A percentile compares a stretch with the other conserved stretches of the same genome.
phyloP scores from a whole-genome alignment of 2,329 filamentous ascomycete species.

The Aspergillus viridinutans region DNA sequence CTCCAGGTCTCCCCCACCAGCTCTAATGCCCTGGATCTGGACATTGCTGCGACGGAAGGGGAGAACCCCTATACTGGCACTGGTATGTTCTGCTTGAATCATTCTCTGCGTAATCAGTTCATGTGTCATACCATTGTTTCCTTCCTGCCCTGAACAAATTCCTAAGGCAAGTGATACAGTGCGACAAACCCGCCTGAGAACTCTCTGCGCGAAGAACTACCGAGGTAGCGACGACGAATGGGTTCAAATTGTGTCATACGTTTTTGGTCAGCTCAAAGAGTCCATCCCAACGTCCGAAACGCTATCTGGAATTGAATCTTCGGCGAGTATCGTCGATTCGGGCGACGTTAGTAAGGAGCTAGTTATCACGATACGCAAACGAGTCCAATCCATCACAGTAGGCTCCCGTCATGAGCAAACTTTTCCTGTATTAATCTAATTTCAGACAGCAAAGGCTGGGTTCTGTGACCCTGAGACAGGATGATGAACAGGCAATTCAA shows the following conservation, averaged over 20 bases:
- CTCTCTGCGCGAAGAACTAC: slow-evolving; percentile 41
- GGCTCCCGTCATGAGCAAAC: slow-evolving; percentile 14
- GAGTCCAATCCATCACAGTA: slow-evolving; percentile 48
- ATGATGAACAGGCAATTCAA: slow-evolving; percentile 53
- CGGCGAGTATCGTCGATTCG: slow-evolving; percentile 22
- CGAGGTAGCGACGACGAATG: slow-evolving; percentile 43
- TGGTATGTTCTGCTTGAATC: slow-evolving; percentile 29
- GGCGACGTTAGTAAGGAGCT: slow-evolving; percentile 32
- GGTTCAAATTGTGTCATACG: slow-evolving; percentile 31
- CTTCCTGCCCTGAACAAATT: not conserved
- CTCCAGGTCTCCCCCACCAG: slow-evolving; percentile 44
- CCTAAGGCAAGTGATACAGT: slow-evolving; percentile 28
- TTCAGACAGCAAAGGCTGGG: slow-evolving; percentile 49
- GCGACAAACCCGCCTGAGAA: slow-evolving; percentile 31
- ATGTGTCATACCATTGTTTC: not conserved
- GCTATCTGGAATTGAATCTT: slow-evolving; percentile 28
- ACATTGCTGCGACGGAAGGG: slow-evolving; percentile 56
- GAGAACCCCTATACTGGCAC: slow-evolving; percentile 50
- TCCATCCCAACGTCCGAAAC: slow-evolving; percentile 13
- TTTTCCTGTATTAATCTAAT: slow-evolving; percentile 12
- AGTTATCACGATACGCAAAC: slow-evolving; percentile 39
- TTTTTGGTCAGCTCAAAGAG: slow-evolving; percentile 28
- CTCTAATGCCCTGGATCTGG: slow-evolving; percentile 47
- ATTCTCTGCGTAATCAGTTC: not conserved
- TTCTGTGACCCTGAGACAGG: slow-evolving; percentile 47